Conservation (phyloP, 208 protist species). For the Crithidia bombi region DNA sequence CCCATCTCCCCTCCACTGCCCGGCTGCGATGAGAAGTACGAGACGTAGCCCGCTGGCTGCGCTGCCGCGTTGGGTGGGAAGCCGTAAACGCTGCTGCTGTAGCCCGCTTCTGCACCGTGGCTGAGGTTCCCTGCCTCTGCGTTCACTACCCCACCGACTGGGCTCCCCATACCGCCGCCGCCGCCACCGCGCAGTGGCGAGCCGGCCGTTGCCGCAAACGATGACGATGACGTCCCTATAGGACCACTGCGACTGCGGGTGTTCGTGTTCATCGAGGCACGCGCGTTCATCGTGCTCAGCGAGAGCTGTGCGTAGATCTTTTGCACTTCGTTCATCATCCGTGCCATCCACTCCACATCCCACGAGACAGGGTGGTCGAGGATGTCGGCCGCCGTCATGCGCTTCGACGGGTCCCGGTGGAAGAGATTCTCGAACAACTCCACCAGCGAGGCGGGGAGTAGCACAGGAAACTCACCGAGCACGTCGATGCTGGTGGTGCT, state of each 20-base stretch:
- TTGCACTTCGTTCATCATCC: constrained; percentile 63
- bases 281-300: constrained; percentile 13
- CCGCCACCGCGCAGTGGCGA: not conserved
- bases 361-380: constrained; percentile 81
- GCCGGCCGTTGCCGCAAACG: not conserved
- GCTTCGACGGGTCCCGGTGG: constrained; percentile 63
- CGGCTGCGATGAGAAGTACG: constrained; percentile 8
- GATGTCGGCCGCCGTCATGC: constrained; percentile 74
- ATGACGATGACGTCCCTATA: not conserved
- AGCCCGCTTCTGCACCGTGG: not conserved
- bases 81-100: not conserved
- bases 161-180: not conserved
- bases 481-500: constrained; percentile 43
- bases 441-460: constrained; percentile 64
- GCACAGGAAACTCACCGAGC: constrained; percentile 40
- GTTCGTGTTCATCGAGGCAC: constrained; percentile 2
- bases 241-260: not conserved
- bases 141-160: not conserved
- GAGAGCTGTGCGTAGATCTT: constrained; percentile 32
- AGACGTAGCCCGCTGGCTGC: constrained; percentile 18
- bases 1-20: constrained; percentile 2
- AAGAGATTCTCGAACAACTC: constrained; percentile 77
- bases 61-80: constrained; percentile 1
- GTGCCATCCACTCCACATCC: constrained; percentile 77
- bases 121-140: not conserved